phyloP scores from a whole-genome alignment of 768 basidiomycete species.

The Lactarius deliciosus region DNA sequence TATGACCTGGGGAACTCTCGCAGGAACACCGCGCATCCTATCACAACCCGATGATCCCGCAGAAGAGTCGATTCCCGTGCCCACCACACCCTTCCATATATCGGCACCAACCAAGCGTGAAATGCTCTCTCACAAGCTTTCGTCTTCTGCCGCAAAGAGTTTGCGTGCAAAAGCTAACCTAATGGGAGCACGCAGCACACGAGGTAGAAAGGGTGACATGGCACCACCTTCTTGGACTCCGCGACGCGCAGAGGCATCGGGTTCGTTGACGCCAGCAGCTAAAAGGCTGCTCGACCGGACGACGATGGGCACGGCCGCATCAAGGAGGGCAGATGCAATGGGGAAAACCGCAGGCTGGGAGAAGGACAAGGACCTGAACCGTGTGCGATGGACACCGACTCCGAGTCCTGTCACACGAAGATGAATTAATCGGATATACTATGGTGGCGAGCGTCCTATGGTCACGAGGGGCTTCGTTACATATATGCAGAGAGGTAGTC shows the following conservation, averaged over 20 bases:
- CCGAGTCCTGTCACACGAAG: conserved; percentile 44
- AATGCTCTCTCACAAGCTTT: conserved; percentile 75
- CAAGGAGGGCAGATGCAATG: conserved; percentile 68
- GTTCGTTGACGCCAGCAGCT: conserved; percentile 85
- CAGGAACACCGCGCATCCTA: conserved; percentile 88
- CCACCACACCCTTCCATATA: conserved; percentile 74
- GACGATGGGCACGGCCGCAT: conserved; percentile 60
- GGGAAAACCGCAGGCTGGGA: conserved; percentile 59
- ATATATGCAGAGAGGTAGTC: conserved; percentile 22
- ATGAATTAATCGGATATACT: conserved; percentile 17
- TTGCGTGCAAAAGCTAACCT: conserved; percentile 75
- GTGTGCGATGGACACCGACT: conserved; percentile 79
- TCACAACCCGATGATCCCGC: conserved; percentile 57
- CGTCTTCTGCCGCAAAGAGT: conserved; percentile 76
- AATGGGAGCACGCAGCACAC: conserved; percentile 43
- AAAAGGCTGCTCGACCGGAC: conserved; percentile 71
- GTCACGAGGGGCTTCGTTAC: conserved; percentile 8
- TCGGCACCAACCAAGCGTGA: conserved; percentile 79
- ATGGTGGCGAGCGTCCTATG: conserved; percentile 2
- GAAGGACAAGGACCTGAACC: conserved; percentile 62
- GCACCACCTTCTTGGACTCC: conserved; percentile 81
- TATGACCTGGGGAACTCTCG: conserved; percentile 96
- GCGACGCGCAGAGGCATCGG: conserved; percentile 65
- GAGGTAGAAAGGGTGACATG: conserved; percentile 59
- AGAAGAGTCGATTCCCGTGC: conserved; percentile 41